A percentile compares a stretch with the other conserved stretches of the same genome.
phyloP scores from a whole-genome alignment of 352 stramenopile species.

The Globisporangium spinosum region DNA sequence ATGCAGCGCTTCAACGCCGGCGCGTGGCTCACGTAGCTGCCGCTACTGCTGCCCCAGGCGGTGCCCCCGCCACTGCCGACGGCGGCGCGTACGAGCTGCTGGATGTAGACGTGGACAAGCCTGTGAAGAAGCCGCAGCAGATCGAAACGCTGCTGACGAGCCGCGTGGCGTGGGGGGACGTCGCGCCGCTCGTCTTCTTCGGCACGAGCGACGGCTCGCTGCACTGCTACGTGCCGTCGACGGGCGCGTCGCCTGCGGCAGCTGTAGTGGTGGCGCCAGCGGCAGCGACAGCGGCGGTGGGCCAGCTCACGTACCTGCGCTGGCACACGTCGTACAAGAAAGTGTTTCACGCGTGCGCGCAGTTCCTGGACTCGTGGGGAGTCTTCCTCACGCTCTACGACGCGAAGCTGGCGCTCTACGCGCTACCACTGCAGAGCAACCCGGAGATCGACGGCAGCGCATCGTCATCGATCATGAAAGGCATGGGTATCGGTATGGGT shows the following conservation, averaged over 20 bases:
- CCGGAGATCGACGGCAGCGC: conserved; percentile 30
- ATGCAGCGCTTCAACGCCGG: conserved; percentile 10
- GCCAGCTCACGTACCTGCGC: conserved; percentile 26
- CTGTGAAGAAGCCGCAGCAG: conserved; percentile 51
- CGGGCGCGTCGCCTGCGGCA: conserved; percentile 5
- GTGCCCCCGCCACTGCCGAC: background rate
- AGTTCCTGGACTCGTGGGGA: conserved; percentile 68
- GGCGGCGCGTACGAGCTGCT: conserved; percentile 36
- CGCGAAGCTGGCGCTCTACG: conserved; percentile 51
- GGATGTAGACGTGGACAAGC: conserved; percentile 51
- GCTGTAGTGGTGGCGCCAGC: background rate
- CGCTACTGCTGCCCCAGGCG: background rate
- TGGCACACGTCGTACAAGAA: conserved; percentile 62
- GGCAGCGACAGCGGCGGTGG: background rate
- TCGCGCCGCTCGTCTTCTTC: conserved; percentile 52
- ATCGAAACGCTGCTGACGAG: conserved; percentile 50
- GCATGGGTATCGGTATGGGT: conserved; percentile 11
- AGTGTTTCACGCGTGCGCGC: conserved; percentile 46
- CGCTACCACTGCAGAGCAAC: conserved; percentile 59
- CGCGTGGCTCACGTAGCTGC: background rate
- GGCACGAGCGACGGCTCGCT: conserved; percentile 55
- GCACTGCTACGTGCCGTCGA: conserved; percentile 46
- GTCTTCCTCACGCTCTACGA: conserved; percentile 58
- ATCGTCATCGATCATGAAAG: conserved; percentile 16
- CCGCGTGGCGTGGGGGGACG: conserved; percentile 26